Conservation (phyloP, 306 rosid genomes). For the Acmispon strigosus region DNA sequence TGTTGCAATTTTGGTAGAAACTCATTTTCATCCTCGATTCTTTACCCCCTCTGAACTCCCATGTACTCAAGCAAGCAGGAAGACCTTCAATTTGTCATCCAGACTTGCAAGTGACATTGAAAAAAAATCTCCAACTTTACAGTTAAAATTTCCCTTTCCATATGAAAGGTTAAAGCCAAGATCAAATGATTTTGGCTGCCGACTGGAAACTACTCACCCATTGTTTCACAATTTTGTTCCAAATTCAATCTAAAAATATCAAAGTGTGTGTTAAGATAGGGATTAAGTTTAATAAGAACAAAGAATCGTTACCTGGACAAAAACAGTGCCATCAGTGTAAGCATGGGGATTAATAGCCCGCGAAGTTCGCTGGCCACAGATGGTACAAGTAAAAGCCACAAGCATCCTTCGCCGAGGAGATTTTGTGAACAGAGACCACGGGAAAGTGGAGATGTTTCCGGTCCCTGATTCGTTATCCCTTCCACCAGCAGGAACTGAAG, state of each 20-base stretch:
- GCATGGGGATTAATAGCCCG: slow-evolving; percentile 97
- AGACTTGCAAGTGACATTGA: background rate
- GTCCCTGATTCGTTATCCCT: slow-evolving; percentile 37
- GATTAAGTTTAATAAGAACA: background rate
- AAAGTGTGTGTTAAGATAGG: background rate
- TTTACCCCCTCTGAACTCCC: background rate
- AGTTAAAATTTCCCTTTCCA: background rate
- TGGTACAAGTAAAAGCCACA: slow-evolving; percentile 88
- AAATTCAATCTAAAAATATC: background rate
- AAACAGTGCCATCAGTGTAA: slow-evolving; percentile 95
- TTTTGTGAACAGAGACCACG: slow-evolving; percentile 97
- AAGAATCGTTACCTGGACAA: slow-evolving; percentile 66
- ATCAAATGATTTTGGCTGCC: background rate
- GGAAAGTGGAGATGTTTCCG: slow-evolving; percentile 78
- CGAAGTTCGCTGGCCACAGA: slow-evolving; percentile 92
- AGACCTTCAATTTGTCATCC: background rate
- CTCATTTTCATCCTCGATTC: background rate
- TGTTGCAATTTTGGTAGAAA: background rate
- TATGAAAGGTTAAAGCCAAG: background rate
- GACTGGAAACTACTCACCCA: background rate
- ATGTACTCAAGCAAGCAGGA: background rate
- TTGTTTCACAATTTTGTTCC: background rate
- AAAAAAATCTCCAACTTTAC: background rate
- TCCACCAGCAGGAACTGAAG: slow-evolving; percentile 70
- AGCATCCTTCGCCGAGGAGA: slow-evolving; percentile 94